These are phyloP conservation scores for Diplocarpon rosae DNA, from an alignment of 2,329 filamentous ascomycete species.

Conservation along the genomic window DNA sequence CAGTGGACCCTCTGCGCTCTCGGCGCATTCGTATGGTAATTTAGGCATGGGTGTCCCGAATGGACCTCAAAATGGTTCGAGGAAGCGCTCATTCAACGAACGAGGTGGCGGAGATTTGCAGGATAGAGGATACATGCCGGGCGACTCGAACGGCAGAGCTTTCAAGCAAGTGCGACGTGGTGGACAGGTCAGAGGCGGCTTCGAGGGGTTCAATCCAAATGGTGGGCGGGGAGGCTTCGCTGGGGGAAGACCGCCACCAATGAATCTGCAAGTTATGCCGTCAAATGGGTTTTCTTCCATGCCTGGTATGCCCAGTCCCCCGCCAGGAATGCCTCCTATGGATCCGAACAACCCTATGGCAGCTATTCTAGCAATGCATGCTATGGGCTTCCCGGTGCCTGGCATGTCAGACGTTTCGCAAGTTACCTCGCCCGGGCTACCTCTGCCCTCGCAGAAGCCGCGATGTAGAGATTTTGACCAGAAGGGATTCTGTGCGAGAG, in stretches of 20 bases:
- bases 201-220: constrained; percentile 24
- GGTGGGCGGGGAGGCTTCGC: constrained; percentile 22
- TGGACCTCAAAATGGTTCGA: constrained; percentile 24
- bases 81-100: constrained; percentile 48
- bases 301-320: constrained; percentile 21
- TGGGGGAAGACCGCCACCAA: constrained; percentile 12
- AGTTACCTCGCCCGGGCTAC: constrained; percentile 6
- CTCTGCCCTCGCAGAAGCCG: constrained; percentile 19
- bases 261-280: constrained; percentile 14
- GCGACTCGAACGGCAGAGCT: constrained; percentile 32
- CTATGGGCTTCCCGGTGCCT: constrained; percentile 39
- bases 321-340: constrained; percentile 35
- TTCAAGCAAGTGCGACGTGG: constrained; percentile 52
- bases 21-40: constrained; percentile 16
- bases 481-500: constrained; percentile 61
- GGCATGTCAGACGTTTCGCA: constrained; percentile 29
- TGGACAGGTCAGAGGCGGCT: constrained; percentile 29
- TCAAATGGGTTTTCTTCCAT: constrained; percentile 15
- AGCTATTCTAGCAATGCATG: constrained; percentile 50
- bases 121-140: constrained; percentile 26
- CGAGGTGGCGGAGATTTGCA: constrained; percentile 33
- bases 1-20: constrained; percentile 20
- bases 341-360: constrained; percentile 52
- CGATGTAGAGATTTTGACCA: constrained; percentile 60
- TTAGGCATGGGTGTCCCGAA: constrained; percentile 15